These are phyloP conservation scores for Coemansia sp. DNA, from an alignment of 192 early-diverging fungal species.

Conservation along the genomic window DNA sequence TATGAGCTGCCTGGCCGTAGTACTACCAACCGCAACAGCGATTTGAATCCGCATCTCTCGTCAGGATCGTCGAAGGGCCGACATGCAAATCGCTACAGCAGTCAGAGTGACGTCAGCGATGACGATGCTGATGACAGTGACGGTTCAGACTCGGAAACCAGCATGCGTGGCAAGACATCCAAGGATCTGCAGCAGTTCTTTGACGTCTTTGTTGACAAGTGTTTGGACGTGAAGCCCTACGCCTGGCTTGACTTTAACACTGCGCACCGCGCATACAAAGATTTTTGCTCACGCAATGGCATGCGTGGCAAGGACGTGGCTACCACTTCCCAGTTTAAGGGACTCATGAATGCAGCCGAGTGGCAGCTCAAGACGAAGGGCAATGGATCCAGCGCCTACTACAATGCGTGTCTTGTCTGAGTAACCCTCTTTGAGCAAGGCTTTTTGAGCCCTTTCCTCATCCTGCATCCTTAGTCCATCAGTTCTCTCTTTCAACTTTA, in stretches of 20 bases:
- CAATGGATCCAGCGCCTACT: conserved; percentile 43
- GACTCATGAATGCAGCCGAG: conserved; percentile 49
- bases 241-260: conserved; percentile 44
- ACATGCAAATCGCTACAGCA: conserved; percentile 22
- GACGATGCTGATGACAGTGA: conserved; percentile 12
- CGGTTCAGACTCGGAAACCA: conserved; percentile 5
- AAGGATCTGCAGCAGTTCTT: conserved; percentile 50
- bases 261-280: conserved; percentile 43
- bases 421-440: not conserved
- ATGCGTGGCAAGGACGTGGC: conserved; percentile 44
- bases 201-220: conserved; percentile 51
- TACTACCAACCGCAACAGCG: conserved; percentile 5
- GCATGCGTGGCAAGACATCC: conserved; percentile 21
- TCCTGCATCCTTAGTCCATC: too few relatives aligned
- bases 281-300: conserved; percentile 54
- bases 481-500: too few relatives aligned
- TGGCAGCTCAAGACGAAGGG: conserved; percentile 55
- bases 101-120: conserved; percentile 25
- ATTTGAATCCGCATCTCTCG: conserved; percentile 3
- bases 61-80: conserved; percentile 10
- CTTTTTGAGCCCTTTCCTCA: too few relatives aligned
- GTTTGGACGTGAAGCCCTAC: conserved; percentile 56
- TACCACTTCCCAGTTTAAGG: conserved; percentile 46
- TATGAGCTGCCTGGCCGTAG: conserved; percentile 52
- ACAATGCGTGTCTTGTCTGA: conserved; percentile 49